A percentile compares a stretch with the other conserved stretches of the same genome.
Evolutionary conservation across 192 early-diverging fungal species (phyloP).

Genomic region (Podila clonocystis): DNA sequence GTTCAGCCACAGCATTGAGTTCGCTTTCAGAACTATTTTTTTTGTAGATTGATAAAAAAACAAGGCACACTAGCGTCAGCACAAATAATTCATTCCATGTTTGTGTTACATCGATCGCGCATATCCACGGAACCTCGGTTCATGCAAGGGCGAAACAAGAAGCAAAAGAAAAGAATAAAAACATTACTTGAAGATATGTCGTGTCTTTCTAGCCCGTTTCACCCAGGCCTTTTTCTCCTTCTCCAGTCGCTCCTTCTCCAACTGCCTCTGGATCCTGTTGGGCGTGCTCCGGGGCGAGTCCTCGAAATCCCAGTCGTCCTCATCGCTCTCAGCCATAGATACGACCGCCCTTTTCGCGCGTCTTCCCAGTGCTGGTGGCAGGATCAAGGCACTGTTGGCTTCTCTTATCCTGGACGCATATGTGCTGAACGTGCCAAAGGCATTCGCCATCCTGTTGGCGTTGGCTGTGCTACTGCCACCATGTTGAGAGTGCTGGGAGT

Average conservation of each 20-base stretch:
- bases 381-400: slow-evolving; percentile 60
- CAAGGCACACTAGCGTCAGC: background rate
- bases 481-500: background rate
- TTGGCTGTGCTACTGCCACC: background rate
- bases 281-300: slow-evolving; percentile 52
- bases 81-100: background rate
- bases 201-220: slow-evolving; percentile 40
- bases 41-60: background rate
- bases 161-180: background rate
- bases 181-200: slow-evolving; percentile 51
- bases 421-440: slow-evolving; percentile 54
- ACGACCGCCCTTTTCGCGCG: slow-evolving; percentile 49
- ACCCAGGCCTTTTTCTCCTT: slow-evolving; percentile 50
- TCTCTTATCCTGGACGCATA: slow-evolving; percentile 62
- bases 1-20: slow-evolving; percentile 64
- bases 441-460: slow-evolving; percentile 13
- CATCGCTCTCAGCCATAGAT: slow-evolving; percentile 55
- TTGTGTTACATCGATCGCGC: background rate
- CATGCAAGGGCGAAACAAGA: background rate
- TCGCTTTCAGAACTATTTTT: slow-evolving; percentile 52
- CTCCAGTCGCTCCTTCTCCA: slow-evolving; percentile 39
- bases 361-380: slow-evolving; percentile 53
- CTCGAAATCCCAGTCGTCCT: slow-evolving; percentile 56
- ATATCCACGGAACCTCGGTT: too few relatives aligned
- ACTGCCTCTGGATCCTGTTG: slow-evolving; percentile 12